phyloP scores from a whole-genome alignment of 805 yeast genomes.

The Jamesozyma hellenica region DNA sequence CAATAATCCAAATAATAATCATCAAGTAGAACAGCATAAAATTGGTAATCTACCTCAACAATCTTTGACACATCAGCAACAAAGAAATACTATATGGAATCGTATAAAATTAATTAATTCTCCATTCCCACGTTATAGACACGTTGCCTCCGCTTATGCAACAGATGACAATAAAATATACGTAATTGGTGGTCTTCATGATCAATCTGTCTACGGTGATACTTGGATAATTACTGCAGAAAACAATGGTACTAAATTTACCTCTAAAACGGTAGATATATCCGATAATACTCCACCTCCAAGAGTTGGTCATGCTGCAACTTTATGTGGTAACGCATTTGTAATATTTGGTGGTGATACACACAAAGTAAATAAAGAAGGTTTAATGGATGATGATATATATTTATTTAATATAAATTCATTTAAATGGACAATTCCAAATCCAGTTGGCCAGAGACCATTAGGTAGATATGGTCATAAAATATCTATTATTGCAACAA shows the following conservation, averaged over 20 bases:
- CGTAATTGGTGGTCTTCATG: constrained; percentile 92
- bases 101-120: constrained; percentile 54
- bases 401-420: constrained; percentile 78
- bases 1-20: background rate
- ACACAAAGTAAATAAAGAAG: constrained; percentile 62
- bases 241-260: constrained; percentile 31
- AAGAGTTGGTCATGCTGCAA: constrained; percentile 90
- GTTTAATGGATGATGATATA: constrained; percentile 78
- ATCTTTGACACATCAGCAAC: background rate
- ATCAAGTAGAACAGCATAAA: constrained; percentile 2
- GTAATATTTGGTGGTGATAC: constrained; percentile 97
- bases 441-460: constrained; percentile 67
- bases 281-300: constrained; percentile 84
- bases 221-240: constrained; percentile 69
- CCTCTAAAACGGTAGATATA: constrained; percentile 50
- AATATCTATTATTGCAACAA: constrained; percentile 60
- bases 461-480: constrained; percentile 93
- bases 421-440: constrained; percentile 69
- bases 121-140: constrained; percentile 93
- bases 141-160: constrained; percentile 67
- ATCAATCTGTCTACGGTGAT: constrained; percentile 87
- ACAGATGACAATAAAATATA: constrained; percentile 74
- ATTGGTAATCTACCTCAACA: background rate
- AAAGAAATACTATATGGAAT: constrained; percentile 52
- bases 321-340: constrained; percentile 87